Percentiles rank a stretch among this genome's conserved stretches.
phyloP scores from a whole-genome alignment of 2,329 filamentous ascomycete species.

The Trichophyton benhamiae region DNA sequence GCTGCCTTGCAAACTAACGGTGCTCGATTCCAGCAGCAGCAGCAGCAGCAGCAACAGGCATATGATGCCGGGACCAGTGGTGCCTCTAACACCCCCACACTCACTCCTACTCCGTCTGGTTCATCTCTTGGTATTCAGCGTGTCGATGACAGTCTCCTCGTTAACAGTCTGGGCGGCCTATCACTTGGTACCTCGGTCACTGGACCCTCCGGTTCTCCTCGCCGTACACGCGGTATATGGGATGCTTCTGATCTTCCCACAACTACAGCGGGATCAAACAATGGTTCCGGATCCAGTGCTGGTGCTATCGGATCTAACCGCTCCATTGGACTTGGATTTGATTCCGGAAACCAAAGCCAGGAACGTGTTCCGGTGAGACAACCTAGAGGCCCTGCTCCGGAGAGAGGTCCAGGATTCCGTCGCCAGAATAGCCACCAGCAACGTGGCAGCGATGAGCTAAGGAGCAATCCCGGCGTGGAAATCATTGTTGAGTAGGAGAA shows the following conservation, averaged over 20 bases:
- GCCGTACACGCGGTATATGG: slow-evolving; percentile 49
- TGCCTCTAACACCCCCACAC: slow-evolving; percentile 52
- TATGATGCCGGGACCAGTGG: slow-evolving; percentile 46
- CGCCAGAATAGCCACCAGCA: slow-evolving; percentile 51
- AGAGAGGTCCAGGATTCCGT: slow-evolving; percentile 47
- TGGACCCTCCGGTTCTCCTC: slow-evolving; percentile 43
- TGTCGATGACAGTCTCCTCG: slow-evolving; percentile 44
- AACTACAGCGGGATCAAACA: slow-evolving; percentile 29
- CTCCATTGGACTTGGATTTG: slow-evolving; percentile 47
- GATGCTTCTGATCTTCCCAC: slow-evolving; percentile 40
- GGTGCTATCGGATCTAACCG: slow-evolving; percentile 51
- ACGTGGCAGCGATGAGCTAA: slow-evolving; percentile 52
- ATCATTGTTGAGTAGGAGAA: slow-evolving; percentile 49
- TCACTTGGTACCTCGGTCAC: slow-evolving; percentile 41
- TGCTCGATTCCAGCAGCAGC: slow-evolving; percentile 40
- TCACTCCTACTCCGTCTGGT: slow-evolving; percentile 48
- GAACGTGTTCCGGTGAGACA: slow-evolving; percentile 45
- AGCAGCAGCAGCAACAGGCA: slow-evolving; percentile 12
- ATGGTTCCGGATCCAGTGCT: neutral
- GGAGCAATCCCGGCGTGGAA: slow-evolving; percentile 47
- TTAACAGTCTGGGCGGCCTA: slow-evolving; percentile 52
- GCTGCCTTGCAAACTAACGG: slow-evolving; percentile 53
- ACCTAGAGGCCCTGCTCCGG: slow-evolving; percentile 48
- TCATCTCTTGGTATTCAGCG: slow-evolving; percentile 38
- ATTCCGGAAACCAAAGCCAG: slow-evolving; percentile 38